These are phyloP conservation scores for Microsporum canis DNA, from an alignment of 2,329 filamentous ascomycete species.

Conservation along the genomic window DNA sequence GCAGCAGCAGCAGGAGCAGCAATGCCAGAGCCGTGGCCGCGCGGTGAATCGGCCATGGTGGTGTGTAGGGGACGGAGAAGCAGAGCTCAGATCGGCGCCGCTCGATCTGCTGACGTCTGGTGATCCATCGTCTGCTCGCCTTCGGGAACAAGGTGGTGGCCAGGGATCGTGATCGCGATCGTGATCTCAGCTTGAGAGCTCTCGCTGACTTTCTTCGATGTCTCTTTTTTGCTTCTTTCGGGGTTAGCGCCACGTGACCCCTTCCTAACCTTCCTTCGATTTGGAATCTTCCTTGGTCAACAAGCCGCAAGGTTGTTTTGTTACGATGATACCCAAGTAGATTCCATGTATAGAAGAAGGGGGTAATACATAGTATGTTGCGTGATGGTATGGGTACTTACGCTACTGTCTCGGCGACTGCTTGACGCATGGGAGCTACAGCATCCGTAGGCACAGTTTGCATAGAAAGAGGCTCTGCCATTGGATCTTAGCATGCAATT, in stretches of 20 bases:
- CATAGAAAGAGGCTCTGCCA: background rate
- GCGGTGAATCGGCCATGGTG: constrained; percentile 16
- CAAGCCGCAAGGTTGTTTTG: background rate
- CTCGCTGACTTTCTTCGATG: background rate
- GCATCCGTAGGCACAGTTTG: background rate
- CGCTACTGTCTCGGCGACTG: background rate
- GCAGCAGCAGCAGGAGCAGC: constrained; percentile 20
- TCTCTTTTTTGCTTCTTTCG: background rate
- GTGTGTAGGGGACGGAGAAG: background rate
- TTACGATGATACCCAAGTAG: background rate
- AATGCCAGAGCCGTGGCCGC: constrained; percentile 5
- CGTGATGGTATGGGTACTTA: background rate
- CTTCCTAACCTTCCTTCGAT: too few relatives aligned
- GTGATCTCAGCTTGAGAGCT: background rate
- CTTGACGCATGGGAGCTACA: background rate
- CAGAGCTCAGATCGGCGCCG: constrained; percentile 12
- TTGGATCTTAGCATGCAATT: background rate
- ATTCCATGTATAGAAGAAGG: background rate
- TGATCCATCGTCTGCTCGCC: constrained; percentile 14
- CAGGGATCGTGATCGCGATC: constrained; percentile 1
- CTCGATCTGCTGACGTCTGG: constrained; percentile 14
- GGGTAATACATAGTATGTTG: background rate
- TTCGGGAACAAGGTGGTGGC: background rate
- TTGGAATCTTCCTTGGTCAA: too few relatives aligned
- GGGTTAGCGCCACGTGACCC: background rate